Evolutionary conservation across 2,329 filamentous ascomycete genomes (phyloP).

Genomic region (Chrysosporium queenslandicum): DNA sequence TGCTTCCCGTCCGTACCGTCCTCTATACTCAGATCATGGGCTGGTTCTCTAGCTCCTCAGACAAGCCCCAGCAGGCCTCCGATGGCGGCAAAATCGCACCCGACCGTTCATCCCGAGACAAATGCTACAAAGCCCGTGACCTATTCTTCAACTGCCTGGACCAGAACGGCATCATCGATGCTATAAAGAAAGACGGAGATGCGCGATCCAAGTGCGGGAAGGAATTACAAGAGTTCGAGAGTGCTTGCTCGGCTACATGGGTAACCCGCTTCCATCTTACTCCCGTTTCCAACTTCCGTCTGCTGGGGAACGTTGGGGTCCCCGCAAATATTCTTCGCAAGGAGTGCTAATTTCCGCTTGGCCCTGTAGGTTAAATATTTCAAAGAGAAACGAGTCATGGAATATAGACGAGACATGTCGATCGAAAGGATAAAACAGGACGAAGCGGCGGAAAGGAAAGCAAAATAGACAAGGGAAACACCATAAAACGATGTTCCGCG

Average conservation of each 20-base stretch:
- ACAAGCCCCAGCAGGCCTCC: slow-evolving; percentile 35
- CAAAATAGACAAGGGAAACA: not conserved
- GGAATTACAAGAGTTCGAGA: slow-evolving; percentile 61
- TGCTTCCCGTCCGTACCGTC: not conserved
- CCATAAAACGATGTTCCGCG: not conserved
- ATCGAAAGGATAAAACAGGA: slow-evolving; percentile 64
- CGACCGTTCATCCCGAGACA: slow-evolving; percentile 67
- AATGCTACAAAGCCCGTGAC: slow-evolving; percentile 87
- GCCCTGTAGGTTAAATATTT: slow-evolving; percentile 76
- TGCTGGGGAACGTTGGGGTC: too few relatives aligned
- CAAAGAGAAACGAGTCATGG: slow-evolving; percentile 90
- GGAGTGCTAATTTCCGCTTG: slow-evolving; percentile 1
- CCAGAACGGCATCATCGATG: slow-evolving; percentile 68
- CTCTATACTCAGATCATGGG: slow-evolving; percentile 37
- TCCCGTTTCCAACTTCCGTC: slow-evolving; percentile 31
- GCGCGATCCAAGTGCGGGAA: slow-evolving; percentile 49
- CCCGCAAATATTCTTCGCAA: not conserved
- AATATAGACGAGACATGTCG: slow-evolving; percentile 72
- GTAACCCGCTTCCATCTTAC: too few relatives aligned
- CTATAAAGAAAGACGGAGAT: slow-evolving; percentile 49
- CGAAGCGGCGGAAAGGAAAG: slow-evolving; percentile 43
- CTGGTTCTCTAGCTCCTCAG: slow-evolving; percentile 41
- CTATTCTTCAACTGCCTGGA: slow-evolving; percentile 82
- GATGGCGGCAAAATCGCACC: slow-evolving; percentile 65
- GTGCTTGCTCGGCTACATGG: slow-evolving; percentile 82